Evolutionary conservation across 2,329 filamentous ascomycete genomes (phyloP).

Genomic region (Canariomyces notabilis): DNA sequence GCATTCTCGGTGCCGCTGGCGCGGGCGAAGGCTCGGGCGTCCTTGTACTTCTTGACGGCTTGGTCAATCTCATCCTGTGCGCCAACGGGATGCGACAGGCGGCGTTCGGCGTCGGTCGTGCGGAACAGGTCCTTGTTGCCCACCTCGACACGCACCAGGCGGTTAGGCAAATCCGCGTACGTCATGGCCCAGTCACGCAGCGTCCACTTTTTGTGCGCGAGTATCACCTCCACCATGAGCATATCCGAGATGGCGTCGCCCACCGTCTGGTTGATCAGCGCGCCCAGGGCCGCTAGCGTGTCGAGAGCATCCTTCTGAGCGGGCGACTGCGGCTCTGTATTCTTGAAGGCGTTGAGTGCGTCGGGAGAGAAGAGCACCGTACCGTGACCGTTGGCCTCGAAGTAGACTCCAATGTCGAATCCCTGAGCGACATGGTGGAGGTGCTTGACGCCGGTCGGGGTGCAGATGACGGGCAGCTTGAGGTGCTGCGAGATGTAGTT

Average conservation of each 20-base stretch:
- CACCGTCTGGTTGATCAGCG: conserved; percentile 97
- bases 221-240: conserved; percentile 90
- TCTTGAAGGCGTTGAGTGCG: conserved; percentile 72
- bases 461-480: conserved; percentile 85
- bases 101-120: conserved; percentile 87
- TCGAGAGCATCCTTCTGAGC: conserved; percentile 87
- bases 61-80: conserved; percentile 83
- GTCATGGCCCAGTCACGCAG: conserved; percentile 88
- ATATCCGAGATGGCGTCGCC: conserved; percentile 95
- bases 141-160: conserved; percentile 89
- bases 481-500: conserved; percentile 85
- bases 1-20: conserved; percentile 95
- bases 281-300: conserved; percentile 73
- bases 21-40: conserved; percentile 83
- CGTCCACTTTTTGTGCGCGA: conserved; percentile 90
- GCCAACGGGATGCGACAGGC: conserved; percentile 71
- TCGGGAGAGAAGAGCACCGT: conserved; percentile 90
- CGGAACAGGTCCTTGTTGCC: conserved; percentile 82
- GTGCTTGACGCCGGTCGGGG: conserved; percentile 93
- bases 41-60: conserved; percentile 83
- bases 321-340: conserved; percentile 79
- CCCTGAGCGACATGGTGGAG: conserved; percentile 94
- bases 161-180: conserved; percentile 91
- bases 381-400: conserved; percentile 96
- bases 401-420: conserved; percentile 95